Percentiles rank a stretch among this genome's conserved stretches.
phyloP scores from a whole-genome alignment of 2,329 filamentous ascomycete species.

The Penicillium griseofulvum region DNA sequence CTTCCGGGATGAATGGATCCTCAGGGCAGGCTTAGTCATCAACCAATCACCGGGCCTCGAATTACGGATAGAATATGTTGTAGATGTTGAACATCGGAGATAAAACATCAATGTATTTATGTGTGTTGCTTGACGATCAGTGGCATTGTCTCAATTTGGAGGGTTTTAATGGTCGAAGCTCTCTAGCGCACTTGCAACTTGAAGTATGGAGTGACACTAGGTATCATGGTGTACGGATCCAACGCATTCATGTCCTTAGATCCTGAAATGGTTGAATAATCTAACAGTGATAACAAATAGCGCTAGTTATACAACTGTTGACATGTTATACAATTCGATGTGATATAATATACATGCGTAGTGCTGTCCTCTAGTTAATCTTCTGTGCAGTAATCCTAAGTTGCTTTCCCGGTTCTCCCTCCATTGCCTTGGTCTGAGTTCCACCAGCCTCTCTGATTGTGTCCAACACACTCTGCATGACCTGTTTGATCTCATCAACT shows the following conservation, averaged over 20 bases:
- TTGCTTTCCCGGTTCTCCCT: conserved; percentile 41
- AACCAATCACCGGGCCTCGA: conserved; percentile 32
- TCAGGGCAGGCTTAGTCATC: conserved; percentile 38
- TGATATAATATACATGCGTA: background rate
- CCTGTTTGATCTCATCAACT: conserved; percentile 57
- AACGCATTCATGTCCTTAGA: background rate
- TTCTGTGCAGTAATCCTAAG: conserved; percentile 40
- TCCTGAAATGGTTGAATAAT: too few relatives aligned
- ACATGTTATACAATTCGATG: background rate
- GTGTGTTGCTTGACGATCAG: background rate
- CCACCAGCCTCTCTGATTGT: conserved; percentile 45
- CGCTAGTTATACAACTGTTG: background rate
- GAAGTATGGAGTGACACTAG: background rate
- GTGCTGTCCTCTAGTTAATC: conserved; percentile 10
- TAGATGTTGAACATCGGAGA: background rate
- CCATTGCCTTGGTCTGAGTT: conserved; percentile 41
- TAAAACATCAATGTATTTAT: background rate
- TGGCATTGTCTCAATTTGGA: background rate
- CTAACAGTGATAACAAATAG: background rate
- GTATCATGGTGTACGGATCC: background rate
- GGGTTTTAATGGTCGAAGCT: background rate
- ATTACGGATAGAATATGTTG: conserved; percentile 32
- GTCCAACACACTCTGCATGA: conserved; percentile 55
- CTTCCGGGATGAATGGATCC: conserved; percentile 6
- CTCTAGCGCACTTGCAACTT: background rate